phyloP scores from a whole-genome alignment of 805 yeast genomes.

The Tetrapisispora iriomotensis region DNA sequence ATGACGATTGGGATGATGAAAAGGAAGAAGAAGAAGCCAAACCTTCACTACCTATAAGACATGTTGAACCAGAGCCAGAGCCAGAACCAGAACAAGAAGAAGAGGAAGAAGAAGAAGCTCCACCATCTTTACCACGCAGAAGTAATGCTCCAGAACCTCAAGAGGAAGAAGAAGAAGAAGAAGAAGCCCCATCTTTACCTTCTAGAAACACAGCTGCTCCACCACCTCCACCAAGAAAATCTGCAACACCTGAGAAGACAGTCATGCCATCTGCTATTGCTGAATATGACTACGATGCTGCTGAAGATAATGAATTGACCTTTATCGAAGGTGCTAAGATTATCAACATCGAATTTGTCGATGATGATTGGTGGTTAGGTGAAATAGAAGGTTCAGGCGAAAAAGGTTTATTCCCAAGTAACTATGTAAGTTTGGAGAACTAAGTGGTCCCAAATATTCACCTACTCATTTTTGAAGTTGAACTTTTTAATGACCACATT shows the following conservation, averaged over 20 bases:
- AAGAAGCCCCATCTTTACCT: conserved; percentile 19
- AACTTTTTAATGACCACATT: no score
- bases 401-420: conserved; percentile 85
- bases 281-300: conserved; percentile 82
- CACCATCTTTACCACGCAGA: conserved; percentile 10
- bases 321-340: conserved; percentile 80
- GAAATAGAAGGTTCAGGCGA: conserved; percentile 54
- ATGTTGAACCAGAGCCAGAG: conserved; percentile 9
- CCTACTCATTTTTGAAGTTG: no score
- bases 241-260: conserved; percentile 11
- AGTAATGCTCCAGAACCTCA: conserved; percentile 2
- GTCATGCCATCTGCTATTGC: conserved; percentile 51
- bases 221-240: conserved; percentile 25
- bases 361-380: conserved; percentile 98
- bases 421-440: conserved; percentile 51
- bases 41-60: conserved; percentile 11
- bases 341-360: conserved; percentile 74
- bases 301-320: conserved; percentile 82
- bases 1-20: conserved; percentile 20
- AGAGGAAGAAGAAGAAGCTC: conserved; percentile 18
- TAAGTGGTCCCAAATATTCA: not conserved
- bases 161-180: conserved; percentile 9
- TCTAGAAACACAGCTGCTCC: conserved; percentile 21
- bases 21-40: conserved; percentile 11
- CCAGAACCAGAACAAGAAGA: conserved; percentile 19